These are phyloP conservation scores for Trametopsis cervina DNA, from an alignment of 768 basidiomycete species.

Conservation along the genomic window DNA sequence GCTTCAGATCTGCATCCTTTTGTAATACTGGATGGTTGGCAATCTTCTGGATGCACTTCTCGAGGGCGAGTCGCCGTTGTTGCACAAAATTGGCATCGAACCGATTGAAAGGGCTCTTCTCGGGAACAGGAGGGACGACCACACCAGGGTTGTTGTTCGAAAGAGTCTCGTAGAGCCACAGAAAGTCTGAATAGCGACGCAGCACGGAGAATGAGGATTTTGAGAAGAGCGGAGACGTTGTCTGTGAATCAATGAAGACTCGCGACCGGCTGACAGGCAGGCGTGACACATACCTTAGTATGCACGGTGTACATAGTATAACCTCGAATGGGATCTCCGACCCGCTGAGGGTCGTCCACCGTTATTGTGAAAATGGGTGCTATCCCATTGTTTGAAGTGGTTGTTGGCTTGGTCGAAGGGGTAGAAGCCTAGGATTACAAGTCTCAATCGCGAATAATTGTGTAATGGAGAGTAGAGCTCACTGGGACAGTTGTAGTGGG, in stretches of 20 bases:
- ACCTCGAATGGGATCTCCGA: conserved; percentile 90
- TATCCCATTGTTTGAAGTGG: neutral
- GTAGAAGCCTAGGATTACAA: conserved; percentile 4
- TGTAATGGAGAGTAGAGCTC: conserved; percentile 1
- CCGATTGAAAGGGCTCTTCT: conserved; percentile 89
- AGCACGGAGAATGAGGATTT: conserved; percentile 89
- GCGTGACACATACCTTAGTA: conserved; percentile 51
- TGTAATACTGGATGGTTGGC: conserved; percentile 87
- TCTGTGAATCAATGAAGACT: conserved; percentile 34
- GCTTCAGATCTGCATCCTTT: conserved; percentile 79
- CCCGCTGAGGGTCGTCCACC: conserved; percentile 95
- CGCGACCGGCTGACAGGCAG: neutral
- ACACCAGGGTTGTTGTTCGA: conserved; percentile 92
- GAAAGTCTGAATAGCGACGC: conserved; percentile 94
- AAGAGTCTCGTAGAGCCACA: conserved; percentile 92
- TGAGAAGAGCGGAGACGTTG: conserved; percentile 77
- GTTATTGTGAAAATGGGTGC: conserved; percentile 73
- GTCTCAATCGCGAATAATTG: neutral
- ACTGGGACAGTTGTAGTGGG: conserved; percentile 11
- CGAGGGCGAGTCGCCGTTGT: conserved; percentile 75
- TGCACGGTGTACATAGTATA: conserved; percentile 98
- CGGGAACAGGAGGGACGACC: conserved; percentile 93
- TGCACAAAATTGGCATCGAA: conserved; percentile 92
- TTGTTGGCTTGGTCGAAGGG: neutral
- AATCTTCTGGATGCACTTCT: conserved; percentile 89